A percentile compares a stretch with the other conserved stretches of the same genome.
Conservation (phyloP, 2,329 filamentous ascomycete species). For the Trichoderma sp. region DNA sequence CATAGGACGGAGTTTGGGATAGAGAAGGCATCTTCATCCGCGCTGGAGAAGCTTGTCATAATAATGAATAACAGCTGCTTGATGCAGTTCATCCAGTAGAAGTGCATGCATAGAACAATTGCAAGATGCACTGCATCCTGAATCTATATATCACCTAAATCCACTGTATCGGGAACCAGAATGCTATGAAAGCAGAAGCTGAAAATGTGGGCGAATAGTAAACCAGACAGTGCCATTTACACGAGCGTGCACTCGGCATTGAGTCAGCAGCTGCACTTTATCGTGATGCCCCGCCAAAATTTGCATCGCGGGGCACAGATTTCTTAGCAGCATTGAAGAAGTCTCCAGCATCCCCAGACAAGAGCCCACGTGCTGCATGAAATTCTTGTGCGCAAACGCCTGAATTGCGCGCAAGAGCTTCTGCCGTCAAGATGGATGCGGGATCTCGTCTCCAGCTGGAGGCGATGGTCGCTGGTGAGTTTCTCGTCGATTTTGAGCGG, state of each 20-base stretch:
- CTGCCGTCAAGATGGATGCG: constrained; percentile 21
- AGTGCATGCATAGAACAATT: not conserved
- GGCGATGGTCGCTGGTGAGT: constrained; percentile 21
- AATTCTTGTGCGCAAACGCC: constrained; percentile 11
- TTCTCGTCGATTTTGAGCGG: not conserved
- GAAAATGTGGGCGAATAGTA: not conserved
- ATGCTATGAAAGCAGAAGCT: not conserved
- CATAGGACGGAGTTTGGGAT: not conserved
- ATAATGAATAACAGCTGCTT: not conserved
- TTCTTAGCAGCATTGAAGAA: not conserved
- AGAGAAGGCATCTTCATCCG: not conserved
- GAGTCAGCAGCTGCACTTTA: not conserved
- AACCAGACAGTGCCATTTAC: not conserved
- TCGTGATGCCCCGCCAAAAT: constrained; percentile 26
- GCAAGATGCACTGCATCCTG: not conserved
- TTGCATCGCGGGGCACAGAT: constrained; percentile 24
- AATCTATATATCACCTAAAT: not conserved
- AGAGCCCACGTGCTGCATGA: constrained; percentile 6
- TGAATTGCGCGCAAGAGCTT: not conserved
- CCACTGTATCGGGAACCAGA: not conserved
- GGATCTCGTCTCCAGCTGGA: constrained; percentile 10
- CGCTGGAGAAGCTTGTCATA: not conserved
- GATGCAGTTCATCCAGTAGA: not conserved
- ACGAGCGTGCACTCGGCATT: not conserved
- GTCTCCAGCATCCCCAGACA: constrained; percentile 15